Evolutionary conservation across 352 stramenopile species (phyloP).

Genomic region (Pythium dissimile): DNA sequence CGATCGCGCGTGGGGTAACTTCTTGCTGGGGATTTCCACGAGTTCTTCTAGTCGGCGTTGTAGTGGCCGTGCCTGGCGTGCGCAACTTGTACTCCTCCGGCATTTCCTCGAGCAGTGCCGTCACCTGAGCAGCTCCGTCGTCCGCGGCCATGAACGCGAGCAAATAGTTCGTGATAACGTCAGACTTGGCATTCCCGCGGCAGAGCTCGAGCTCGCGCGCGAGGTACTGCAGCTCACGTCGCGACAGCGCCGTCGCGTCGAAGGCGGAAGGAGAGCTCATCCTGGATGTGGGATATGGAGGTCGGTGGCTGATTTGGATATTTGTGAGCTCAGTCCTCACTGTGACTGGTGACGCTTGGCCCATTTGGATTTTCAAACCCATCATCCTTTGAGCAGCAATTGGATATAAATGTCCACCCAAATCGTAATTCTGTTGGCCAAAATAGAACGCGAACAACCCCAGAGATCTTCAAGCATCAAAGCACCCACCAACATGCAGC

Average conservation of each 20-base stretch:
- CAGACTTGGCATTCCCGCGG: conserved; percentile 61
- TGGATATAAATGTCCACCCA: background rate
- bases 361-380: conserved; percentile 13
- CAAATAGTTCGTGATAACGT: conserved; percentile 53
- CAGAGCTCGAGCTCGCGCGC: conserved; percentile 65
- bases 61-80: conserved; percentile 3
- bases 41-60: conserved; percentile 3
- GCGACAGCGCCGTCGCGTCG: conserved; percentile 40
- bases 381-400: background rate
- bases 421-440: too few relatives aligned
- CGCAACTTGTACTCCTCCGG: conserved; percentile 3
- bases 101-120: conserved; percentile 19
- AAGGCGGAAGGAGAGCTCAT: background rate
- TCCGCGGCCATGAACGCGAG: conserved; percentile 34
- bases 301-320: background rate
- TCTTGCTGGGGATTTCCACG: background rate
- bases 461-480: too few relatives aligned
- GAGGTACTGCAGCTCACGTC: conserved; percentile 60
- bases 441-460: too few relatives aligned
- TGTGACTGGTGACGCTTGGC: conserved; percentile 18
- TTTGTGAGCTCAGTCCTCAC: too few relatives aligned
- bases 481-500: too few relatives aligned
- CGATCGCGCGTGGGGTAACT: background rate
- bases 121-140: conserved; percentile 38
- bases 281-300: background rate